Evolutionary conservation across 2,329 filamentous ascomycete genomes (phyloP), one percentile per base, ranked within the genome.

Genomic region (Didymella segeticola): DNA sequence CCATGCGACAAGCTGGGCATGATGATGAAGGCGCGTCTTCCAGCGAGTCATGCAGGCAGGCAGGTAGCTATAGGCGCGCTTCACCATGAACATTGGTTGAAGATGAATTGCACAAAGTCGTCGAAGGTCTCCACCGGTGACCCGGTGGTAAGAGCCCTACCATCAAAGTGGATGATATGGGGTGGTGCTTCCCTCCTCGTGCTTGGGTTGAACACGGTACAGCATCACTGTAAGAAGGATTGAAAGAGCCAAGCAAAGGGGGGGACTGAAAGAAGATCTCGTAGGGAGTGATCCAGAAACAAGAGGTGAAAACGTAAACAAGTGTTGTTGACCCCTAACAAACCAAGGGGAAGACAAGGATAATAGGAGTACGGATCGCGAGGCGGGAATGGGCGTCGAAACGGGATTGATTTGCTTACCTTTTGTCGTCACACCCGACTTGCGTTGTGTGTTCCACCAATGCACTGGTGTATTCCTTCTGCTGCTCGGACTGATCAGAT

Each of bases 311-410:
- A 36, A 10, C 25, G 10, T 12, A 36, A 19, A 20, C 10, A 20
- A 42, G 15, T 27, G 38, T 20, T 17, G n/a, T 11, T 19, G 22
- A 41, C 15, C n/a, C 62, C 62, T 60, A 43, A 60, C 55, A 26
- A 15, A 67, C 70, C 71, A 73, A 71, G 68, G 72, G 69, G 68
- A 51, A 26, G 59, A 56, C 68, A 71, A 64, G 69, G 67, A 71
- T 72, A 57, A 34, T n/a, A 38, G 37, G 42, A 47, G 25, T 52
- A 22, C 37, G 30, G 47, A 46, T 43, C 36, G 41, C 36, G 37
- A 45, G 33, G 51, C 41, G 51, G 58, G 61, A 50, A 63, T 50
- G 58, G 47, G 58, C 53, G 50, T 52, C 53, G 61, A 69, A 70
- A 66, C 64, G 69, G 70, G 61, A 70, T 71, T 65, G 68, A 57